Evolutionary conservation across 2,329 filamentous ascomycete species (phyloP).

Genomic region (Penicillium olsonii): DNA sequence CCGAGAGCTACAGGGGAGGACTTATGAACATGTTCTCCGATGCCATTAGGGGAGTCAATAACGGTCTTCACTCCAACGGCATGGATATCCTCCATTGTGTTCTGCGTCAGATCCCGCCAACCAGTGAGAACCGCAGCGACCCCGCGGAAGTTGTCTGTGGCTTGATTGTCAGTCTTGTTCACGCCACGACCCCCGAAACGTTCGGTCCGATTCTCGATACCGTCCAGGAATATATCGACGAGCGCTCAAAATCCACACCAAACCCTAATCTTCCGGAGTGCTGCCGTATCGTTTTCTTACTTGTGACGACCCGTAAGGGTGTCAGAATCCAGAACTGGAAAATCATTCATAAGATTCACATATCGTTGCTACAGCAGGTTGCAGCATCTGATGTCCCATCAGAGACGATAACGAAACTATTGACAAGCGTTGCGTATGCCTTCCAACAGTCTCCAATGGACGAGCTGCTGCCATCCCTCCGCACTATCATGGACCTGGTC

Average conservation of each 20-base stretch:
- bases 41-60: conserved; percentile 65
- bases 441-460: conserved; percentile 80
- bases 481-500: conserved; percentile 65
- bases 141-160: conserved; percentile 67
- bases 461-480: conserved; percentile 69
- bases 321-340: conserved; percentile 73
- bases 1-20: conserved; percentile 73
- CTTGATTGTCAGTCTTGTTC: conserved; percentile 76
- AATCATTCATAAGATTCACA: conserved; percentile 59
- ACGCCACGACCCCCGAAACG: conserved; percentile 74
- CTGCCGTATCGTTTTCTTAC: conserved; percentile 57
- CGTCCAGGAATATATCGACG: conserved; percentile 55
- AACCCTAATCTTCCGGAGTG: conserved; percentile 44
- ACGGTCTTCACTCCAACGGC: conserved; percentile 60
- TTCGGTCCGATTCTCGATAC: conserved; percentile 69
- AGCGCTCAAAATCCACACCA: conserved; percentile 35
- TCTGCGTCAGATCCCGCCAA: conserved; percentile 38
- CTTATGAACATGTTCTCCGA: conserved; percentile 92
- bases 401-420: conserved; percentile 35
- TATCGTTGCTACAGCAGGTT: conserved; percentile 52
- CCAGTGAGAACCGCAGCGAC: conserved; percentile 30
- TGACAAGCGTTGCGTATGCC: conserved; percentile 60
- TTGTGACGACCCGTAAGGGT: conserved; percentile 77
- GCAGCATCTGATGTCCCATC: conserved; percentile 27
- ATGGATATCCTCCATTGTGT: conserved; percentile 55